Conservation (phyloP, 192 early-diverging fungal species). For the Geranomyces variabilis region DNA sequence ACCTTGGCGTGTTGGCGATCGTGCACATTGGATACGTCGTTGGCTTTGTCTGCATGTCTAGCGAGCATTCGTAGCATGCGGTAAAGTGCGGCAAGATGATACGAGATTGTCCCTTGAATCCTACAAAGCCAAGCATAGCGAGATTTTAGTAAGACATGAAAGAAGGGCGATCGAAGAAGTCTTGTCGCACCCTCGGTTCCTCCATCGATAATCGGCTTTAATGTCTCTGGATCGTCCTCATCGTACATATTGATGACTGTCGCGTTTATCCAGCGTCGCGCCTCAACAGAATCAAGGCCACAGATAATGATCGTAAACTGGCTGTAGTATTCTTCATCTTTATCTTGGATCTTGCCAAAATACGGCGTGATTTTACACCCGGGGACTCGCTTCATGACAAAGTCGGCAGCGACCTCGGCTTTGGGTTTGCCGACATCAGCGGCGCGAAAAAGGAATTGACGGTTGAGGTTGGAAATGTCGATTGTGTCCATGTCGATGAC, state of each 20-base stretch:
- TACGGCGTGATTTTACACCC: slow-evolving; percentile 78
- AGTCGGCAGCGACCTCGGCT: slow-evolving; percentile 73
- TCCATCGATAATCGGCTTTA: slow-evolving; percentile 92
- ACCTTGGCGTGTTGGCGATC: slow-evolving; percentile 95
- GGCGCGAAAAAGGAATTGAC: slow-evolving; percentile 94
- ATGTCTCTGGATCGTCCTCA: slow-evolving; percentile 67
- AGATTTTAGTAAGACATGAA: too few species aligned
- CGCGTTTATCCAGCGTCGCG: slow-evolving; percentile 97
- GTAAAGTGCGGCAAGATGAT: slow-evolving; percentile 85
- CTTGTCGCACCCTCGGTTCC: slow-evolving; percentile 79
- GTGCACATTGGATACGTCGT: slow-evolving; percentile 95
- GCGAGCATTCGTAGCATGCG: slow-evolving; percentile 95
- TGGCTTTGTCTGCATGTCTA: slow-evolving; percentile 89
- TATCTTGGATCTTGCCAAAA: slow-evolving; percentile 94
- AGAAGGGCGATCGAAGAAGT: too few species aligned
- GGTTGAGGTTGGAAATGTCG: slow-evolving; percentile 95
- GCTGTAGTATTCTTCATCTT: slow-evolving; percentile 89
- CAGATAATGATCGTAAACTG: slow-evolving; percentile 89
- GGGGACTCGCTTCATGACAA: slow-evolving; percentile 81
- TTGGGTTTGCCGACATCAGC: slow-evolving; percentile 90
- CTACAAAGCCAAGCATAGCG: slow-evolving; percentile 35
- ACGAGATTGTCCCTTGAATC: slow-evolving; percentile 93
- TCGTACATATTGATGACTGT: slow-evolving; percentile 79
- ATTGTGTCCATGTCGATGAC: slow-evolving; percentile 98
- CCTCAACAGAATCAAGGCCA: slow-evolving; percentile 93